phyloP scores from a whole-genome alignment of 495 filamentous ascomycete genomes.

The Amphirosellinia nigrospora region DNA sequence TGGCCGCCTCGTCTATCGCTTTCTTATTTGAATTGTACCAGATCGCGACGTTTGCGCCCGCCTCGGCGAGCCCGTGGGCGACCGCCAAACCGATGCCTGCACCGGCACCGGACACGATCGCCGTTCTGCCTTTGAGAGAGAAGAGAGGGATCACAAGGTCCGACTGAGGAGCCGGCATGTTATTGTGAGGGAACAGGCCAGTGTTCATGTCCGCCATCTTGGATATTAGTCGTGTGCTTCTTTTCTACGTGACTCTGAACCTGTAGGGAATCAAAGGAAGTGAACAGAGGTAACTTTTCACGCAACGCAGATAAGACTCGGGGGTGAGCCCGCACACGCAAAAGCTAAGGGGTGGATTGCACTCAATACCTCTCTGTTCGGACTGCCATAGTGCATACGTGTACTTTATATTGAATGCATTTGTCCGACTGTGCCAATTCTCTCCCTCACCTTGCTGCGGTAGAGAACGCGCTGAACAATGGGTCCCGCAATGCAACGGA shows the following conservation, averaged over 20 bases:
- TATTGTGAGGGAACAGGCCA: conserved; percentile 65
- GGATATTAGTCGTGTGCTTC: conserved; percentile 6
- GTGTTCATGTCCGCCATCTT: conserved; percentile 56
- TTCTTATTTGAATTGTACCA: conserved; percentile 85
- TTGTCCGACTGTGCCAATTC: not conserved
- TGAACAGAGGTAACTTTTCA: not conserved
- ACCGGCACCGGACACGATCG: conserved; percentile 81
- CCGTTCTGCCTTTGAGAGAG: conserved; percentile 82
- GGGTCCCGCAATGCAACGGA: not conserved
- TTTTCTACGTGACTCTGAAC: not conserved
- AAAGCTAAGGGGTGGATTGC: not conserved
- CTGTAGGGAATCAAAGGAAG: not conserved
- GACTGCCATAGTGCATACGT: not conserved
- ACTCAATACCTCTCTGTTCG: not conserved
- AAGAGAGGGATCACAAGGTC: conserved; percentile 77
- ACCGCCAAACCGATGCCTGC: conserved; percentile 82
- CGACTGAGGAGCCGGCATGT: conserved; percentile 63
- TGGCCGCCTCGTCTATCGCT: conserved; percentile 69
- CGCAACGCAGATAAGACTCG: not conserved
- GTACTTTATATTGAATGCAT: not conserved
- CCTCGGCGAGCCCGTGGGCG: conserved; percentile 77
- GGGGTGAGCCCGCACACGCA: not conserved
- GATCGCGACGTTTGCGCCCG: conserved; percentile 85
- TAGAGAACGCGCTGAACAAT: not conserved
- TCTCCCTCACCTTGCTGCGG: not conserved